Evolutionary conservation across 495 filamentous ascomycete species (phyloP), one percentile per base, ranked within the genome.

Genomic region (Margaritispora aquatica): DNA sequence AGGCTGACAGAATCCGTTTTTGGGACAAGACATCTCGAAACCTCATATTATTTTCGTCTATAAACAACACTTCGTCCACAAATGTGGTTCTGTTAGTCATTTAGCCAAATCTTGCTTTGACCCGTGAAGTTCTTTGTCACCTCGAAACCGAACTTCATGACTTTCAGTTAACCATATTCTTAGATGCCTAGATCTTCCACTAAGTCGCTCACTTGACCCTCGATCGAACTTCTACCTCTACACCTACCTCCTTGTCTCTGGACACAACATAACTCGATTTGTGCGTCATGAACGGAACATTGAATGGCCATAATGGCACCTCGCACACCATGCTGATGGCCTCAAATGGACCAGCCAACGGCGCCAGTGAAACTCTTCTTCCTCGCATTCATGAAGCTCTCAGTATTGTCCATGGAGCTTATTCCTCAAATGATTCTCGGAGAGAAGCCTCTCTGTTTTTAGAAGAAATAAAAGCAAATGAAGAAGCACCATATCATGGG

Each of bases 401-500:
- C 56, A 80, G 92, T 49, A 82, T 93, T 59, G 86, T 96, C 54
- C 91, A 97, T 75, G 86, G 83, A 63, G 85, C 92, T 21, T 79
- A 85, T 54, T 92, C 90, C 23, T 77, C 86, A 52, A 96, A 96
- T 73, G 83, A 88, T 52, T 75, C 86, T n/a, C 92, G 94, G 50
- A 82, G 88, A 68, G 80, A 95, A 66, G 94, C 94, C 38, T 83
- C 90, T 54, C 66, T 79, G 8, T 96, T 88, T 69, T 84, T 99
- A 57, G 93, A 97, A 68, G 72, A 86, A 19, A 78, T 92, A 60
- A 96, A 96, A 71, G 77, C 80, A 26, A 81, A 86, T 65, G 77
- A 83, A 49, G 81, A 89, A 54, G 92, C 92, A 0, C 90, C 91
- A 15, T 84, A 83, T 21, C 85, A 90, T 73, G 95, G 95, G n/a